phyloP scores from a whole-genome alignment of 305 asterid genomes.

The Ruellia speciosa region DNA sequence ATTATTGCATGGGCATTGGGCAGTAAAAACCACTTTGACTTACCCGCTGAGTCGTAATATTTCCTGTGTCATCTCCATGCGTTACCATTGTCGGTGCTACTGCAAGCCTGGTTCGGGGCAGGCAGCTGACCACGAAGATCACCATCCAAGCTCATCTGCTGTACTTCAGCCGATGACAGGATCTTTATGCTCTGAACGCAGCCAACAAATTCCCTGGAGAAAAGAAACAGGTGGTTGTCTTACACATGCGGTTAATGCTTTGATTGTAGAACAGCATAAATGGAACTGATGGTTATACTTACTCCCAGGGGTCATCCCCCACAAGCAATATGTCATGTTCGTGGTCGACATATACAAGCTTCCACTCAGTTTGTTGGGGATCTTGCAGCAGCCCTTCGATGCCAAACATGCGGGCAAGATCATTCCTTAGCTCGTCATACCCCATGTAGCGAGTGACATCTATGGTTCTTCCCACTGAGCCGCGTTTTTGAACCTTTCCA shows the following conservation, averaged over 20 bases:
- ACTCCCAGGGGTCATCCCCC: constrained; percentile 99
- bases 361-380: constrained; percentile 85
- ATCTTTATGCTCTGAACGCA: constrained; percentile 93
- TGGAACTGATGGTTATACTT: constrained; percentile 27
- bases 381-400: constrained; percentile 83
- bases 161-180: constrained; percentile 79
- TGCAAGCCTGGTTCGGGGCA: constrained; percentile 70
- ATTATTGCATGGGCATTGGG: too few relatives aligned
- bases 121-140: constrained; percentile 56
- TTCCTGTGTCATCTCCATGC: constrained; percentile 56
- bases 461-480: constrained; percentile 92
- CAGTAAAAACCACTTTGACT: too few relatives aligned
- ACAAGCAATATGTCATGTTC: constrained; percentile 89
- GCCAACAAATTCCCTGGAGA: constrained; percentile 80
- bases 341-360: constrained; percentile 89
- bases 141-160: constrained; percentile 90
- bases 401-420: constrained; percentile 93
- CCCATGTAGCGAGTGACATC: constrained; percentile 84
- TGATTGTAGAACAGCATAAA: neutral
- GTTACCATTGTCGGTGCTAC: constrained; percentile 79
- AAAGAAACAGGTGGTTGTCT: neutral
- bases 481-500: constrained; percentile 87
- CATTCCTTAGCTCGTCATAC: constrained; percentile 78
- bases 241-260: neutral
- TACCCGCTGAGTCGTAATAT: too few relatives aligned